phyloP scores from a whole-genome alignment of 2,329 filamentous ascomycete species.

The Ophiostoma piceae region DNA sequence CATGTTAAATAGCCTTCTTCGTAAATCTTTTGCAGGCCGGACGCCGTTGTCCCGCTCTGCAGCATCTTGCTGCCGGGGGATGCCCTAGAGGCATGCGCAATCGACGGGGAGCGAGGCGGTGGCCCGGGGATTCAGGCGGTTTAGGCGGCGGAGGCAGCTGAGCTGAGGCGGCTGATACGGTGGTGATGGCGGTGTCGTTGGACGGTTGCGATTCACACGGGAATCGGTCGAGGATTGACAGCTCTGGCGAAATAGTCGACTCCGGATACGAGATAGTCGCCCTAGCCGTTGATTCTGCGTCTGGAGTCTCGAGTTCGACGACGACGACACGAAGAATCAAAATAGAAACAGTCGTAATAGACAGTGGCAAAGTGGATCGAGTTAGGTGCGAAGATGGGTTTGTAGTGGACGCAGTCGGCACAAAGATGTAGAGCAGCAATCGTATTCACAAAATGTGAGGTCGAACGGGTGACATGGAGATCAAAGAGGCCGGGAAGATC shows the following conservation, averaged over 20 bases:
- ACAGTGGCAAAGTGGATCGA: slow-evolving; percentile 13
- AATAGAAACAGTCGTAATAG: slow-evolving; percentile 10
- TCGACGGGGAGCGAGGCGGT: neutral
- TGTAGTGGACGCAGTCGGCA: neutral
- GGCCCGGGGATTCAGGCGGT: neutral
- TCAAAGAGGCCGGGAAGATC: neutral
- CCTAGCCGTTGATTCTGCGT: neutral
- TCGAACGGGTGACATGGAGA: neutral
- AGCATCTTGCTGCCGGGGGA: slow-evolving; percentile 42
- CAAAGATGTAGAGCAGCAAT: neutral
- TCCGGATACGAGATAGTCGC: neutral
- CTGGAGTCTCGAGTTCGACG: neutral
- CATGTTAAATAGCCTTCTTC: slow-evolving; percentile 93
- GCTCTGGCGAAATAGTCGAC: neutral
- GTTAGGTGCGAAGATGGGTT: neutral
- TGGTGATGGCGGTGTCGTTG: neutral
- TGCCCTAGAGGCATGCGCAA: slow-evolving; percentile 25
- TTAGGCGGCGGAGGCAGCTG: neutral
- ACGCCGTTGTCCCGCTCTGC: slow-evolving; percentile 49
- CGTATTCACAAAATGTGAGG: neutral
- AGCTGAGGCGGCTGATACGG: neutral
- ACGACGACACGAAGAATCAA: neutral
- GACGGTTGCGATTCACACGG: neutral
- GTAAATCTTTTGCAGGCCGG: slow-evolving; percentile 91
- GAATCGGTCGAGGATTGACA: neutral